Evolutionary conservation across 2,329 filamentous ascomycete species (phyloP).

Genomic region (Tolypocladium endophyticum): DNA sequence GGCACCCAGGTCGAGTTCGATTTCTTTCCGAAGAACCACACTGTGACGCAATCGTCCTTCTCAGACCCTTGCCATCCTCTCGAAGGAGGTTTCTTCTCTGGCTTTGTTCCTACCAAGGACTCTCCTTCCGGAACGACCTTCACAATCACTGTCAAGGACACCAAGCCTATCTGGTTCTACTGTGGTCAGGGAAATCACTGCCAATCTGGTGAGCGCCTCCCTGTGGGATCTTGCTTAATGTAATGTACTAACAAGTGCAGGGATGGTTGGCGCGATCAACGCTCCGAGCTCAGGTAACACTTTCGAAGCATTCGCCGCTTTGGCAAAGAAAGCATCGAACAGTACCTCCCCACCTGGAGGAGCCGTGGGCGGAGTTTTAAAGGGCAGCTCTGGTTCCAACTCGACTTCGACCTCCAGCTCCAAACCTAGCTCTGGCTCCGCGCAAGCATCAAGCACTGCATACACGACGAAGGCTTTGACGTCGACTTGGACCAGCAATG

Average conservation of each 20-base stretch:
- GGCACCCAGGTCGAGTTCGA: background rate
- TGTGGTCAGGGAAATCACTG: constrained; percentile 47
- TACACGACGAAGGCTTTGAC: background rate
- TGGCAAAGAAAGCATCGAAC: background rate
- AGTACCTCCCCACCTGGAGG: background rate
- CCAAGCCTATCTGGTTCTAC: constrained; percentile 51
- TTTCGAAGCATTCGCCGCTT: background rate
- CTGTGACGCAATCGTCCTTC: background rate
- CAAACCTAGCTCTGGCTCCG: background rate
- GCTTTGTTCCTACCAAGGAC: constrained; percentile 26
- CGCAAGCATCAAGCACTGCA: background rate
- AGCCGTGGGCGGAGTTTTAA: background rate
- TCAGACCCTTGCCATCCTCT: background rate
- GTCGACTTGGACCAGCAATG: background rate
- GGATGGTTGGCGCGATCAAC: background rate
- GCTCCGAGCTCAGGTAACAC: constrained; percentile 27
- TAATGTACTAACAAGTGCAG: background rate
- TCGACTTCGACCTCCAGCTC: background rate
- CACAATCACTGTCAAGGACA: constrained; percentile 18
- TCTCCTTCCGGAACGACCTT: constrained; percentile 10
- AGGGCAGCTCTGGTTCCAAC: background rate
- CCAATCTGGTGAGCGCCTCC: constrained; percentile 37
- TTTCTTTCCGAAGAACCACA: background rate
- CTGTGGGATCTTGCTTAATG: background rate
- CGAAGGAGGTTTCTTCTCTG: background rate